Percentiles rank a stretch among this genome's conserved stretches.
Conservation (phyloP, 2,329 filamentous ascomycete species). For the Fusarium nodosum region DNA sequence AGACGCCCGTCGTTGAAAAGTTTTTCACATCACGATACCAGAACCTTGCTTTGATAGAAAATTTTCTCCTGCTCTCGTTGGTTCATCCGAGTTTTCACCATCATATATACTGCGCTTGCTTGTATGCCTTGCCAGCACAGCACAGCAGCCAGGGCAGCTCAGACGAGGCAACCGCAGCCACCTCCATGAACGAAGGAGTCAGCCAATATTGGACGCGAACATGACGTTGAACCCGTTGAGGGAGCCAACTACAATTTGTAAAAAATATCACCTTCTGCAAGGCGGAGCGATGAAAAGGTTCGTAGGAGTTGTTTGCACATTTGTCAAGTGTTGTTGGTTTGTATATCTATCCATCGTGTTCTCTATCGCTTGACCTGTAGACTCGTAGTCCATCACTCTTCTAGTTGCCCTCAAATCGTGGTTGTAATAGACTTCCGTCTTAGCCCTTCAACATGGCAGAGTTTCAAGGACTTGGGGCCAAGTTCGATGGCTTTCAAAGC, state of each 20-base stretch:
- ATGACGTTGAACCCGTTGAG: conserved; percentile 31
- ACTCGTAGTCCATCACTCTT: neutral
- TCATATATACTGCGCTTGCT: conserved; percentile 1
- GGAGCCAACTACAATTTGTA: conserved; percentile 42
- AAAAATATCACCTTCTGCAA: conserved; percentile 28
- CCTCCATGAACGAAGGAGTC: conserved; percentile 5
- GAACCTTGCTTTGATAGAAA: conserved; percentile 5
- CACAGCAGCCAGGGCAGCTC: conserved; percentile 26
- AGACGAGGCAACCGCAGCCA: conserved; percentile 38
- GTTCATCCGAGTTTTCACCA: conserved; percentile 9
- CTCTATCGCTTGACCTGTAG: neutral
- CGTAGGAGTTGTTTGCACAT: conserved; percentile 8
- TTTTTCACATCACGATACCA: conserved; percentile 34
- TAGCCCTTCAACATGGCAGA: conserved; percentile 35
- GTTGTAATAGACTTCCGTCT: neutral
- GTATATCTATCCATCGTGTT: conserved; percentile 16
- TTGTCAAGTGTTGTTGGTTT: conserved; percentile 7
- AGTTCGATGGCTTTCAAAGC: conserved; percentile 47
- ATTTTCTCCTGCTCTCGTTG: conserved; percentile 15
- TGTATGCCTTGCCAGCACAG: conserved; percentile 37
- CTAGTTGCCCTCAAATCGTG: neutral
- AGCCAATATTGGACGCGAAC: neutral
- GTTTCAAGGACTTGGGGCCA: conserved; percentile 44
- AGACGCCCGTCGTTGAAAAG: conserved; percentile 40
- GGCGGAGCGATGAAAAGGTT: conserved; percentile 3